These are phyloP conservation scores for Exophiala calicioides DNA, from an alignment of 2,329 filamentous ascomycete genomes.

Conservation along the genomic window DNA sequence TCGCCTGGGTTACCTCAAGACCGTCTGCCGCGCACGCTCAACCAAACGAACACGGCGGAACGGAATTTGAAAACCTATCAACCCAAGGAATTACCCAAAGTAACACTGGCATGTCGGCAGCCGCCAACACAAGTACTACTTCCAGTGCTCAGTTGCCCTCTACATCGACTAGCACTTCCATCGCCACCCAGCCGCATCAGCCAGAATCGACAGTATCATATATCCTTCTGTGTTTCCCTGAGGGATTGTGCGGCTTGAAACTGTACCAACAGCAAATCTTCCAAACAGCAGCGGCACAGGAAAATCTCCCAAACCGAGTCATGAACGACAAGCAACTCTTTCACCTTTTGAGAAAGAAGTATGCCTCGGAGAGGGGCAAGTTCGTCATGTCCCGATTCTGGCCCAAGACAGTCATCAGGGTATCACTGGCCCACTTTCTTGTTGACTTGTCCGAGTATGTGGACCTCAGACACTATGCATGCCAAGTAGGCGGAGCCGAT, in stretches of 20 bases:
- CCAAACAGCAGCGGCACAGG: not conserved
- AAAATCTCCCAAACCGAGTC: not conserved
- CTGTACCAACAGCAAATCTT: not conserved
- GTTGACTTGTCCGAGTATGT: not conserved
- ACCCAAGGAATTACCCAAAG: not conserved
- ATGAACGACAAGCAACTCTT: not conserved
- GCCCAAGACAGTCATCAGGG: not conserved
- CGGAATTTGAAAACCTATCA: not conserved
- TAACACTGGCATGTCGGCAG: not conserved
- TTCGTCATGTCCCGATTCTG: not conserved
- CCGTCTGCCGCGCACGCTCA: not conserved
- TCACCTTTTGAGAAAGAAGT: not conserved
- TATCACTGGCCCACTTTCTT: not conserved
- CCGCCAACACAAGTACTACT: not conserved
- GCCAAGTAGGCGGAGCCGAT: not conserved
- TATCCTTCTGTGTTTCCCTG: slow-evolving; percentile 1
- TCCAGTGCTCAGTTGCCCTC: not conserved
- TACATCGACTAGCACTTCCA: not conserved
- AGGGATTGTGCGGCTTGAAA: not conserved
- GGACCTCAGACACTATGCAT: not conserved
- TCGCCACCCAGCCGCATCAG: not conserved
- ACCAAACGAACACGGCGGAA: not conserved
- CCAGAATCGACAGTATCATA: not conserved
- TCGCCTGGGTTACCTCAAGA: not conserved
- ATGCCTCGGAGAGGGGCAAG: not conserved